Evolutionary conservation across 352 stramenopile genomes (phyloP), one percentile per base, ranked within the genome.

Genomic region (Thalassiosira exigua): DNA sequence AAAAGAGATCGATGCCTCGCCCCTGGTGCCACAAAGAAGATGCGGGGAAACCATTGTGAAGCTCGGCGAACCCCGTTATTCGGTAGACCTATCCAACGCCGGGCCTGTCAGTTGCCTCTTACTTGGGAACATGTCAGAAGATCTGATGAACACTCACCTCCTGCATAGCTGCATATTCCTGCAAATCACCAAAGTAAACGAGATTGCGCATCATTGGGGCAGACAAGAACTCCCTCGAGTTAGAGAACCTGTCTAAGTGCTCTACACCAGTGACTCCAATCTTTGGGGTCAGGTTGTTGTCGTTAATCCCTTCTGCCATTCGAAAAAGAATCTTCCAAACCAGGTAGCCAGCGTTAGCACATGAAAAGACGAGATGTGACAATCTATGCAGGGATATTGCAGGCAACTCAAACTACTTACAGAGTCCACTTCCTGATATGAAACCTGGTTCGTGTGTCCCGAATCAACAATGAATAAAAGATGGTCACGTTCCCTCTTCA

Each of bases 1-100:
- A 90, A 79, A 90, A 90, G 1, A 86, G 12, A 4, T 88, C 59
- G 48, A 87, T 80, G 22, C 83, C 79, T 58, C 76, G 12, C 1
- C 70, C 72, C 50, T 84, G 65, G 11, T 14, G 50, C 83, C 83
- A 90, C 4, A 84, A 36, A 22, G 62, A 75, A n/a, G 80, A 76
- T 12, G 75, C 39, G 36, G 75, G 61, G 56, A 90, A 90, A 11
- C 14, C 32, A 57, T 70, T 70, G 17, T 65, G 44, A 19, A 72
- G 12, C 32, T 50, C 26, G 1, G 19, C 58, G 19, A 46, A 30
- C 14, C 83, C 83, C 32, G 72, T 85, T 57, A 90, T 77, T 61
- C 56, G 29, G 60, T 85, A 75, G 0, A 88, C 71, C 39, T 79
- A 21, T n/a, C n/a, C n/a, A n/a, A n/a, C n/a, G n/a, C n/a, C n/a